Evolutionary conservation across 2,329 filamentous ascomycete genomes (phyloP).

Genomic region (Herpotrichia juniperi): DNA sequence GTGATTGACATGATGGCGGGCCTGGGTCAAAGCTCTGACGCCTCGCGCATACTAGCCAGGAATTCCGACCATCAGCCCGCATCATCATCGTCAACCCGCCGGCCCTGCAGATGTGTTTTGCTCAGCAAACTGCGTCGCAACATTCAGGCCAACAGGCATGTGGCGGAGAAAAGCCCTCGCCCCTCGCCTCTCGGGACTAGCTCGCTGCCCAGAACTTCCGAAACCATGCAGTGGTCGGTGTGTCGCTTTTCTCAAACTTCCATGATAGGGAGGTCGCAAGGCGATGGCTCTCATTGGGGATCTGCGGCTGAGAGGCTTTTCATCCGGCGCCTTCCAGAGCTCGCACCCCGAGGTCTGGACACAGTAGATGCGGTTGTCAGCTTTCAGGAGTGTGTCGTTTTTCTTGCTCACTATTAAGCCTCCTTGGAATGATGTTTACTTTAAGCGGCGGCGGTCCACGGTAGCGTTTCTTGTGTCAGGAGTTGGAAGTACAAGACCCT

Average conservation of each 20-base stretch:
- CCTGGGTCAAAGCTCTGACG: conserved; percentile 1
- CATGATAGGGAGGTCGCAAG: neutral
- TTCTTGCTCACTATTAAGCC: neutral
- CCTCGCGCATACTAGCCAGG: neutral
- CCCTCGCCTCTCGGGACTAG: conserved; percentile 1
- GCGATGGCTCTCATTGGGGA: conserved; percentile 10
- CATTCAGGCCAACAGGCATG: neutral
- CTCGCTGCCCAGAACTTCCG: neutral
- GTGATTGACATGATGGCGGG: conserved; percentile 5
- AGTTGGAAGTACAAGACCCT: conserved; percentile 5
- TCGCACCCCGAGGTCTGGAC: no score
- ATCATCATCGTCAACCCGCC: neutral
- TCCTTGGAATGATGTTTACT: neutral
- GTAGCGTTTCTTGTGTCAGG: neutral
- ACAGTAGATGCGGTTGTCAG: conserved; percentile 5
- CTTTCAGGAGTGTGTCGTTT: neutral
- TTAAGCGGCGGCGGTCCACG: neutral
- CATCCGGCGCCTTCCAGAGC: neutral
- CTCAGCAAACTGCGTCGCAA: neutral
- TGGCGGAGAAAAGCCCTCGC: neutral
- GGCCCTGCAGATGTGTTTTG: conserved; percentile 1
- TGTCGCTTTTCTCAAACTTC: neutral
- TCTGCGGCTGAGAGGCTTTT: conserved; percentile 8
- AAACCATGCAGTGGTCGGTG: neutral
- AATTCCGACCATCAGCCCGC: conserved; percentile 1